These are phyloP conservation scores for Venturia aucupariae DNA, from an alignment of 2,329 filamentous ascomycete species.

Conservation along the genomic window DNA sequence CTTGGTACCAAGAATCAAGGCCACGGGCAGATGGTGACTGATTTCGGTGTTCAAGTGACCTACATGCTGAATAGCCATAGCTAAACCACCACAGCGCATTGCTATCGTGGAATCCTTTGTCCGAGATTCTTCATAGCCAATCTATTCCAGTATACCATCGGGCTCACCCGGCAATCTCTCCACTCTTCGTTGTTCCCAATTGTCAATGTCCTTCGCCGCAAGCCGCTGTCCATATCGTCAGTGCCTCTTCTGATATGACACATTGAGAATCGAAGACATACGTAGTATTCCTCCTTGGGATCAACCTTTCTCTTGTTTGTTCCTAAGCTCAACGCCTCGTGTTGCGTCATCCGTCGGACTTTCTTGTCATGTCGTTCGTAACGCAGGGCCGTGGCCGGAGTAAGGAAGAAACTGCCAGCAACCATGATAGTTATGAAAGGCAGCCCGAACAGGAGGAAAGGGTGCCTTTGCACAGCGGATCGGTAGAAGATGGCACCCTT, in stretches of 20 bases:
- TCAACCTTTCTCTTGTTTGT: slow-evolving; percentile 62
- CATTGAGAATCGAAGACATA: slow-evolving; percentile 37
- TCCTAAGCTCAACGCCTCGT: slow-evolving; percentile 78
- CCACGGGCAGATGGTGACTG: background rate
- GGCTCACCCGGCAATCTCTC: slow-evolving; percentile 82
- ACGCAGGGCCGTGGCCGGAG: slow-evolving; percentile 82
- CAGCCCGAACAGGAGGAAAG: slow-evolving; percentile 87
- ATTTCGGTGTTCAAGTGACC: background rate
- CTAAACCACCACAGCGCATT: background rate
- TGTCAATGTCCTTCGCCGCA: slow-evolving; percentile 82
- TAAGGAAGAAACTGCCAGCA: slow-evolving; percentile 86
- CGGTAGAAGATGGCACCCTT: slow-evolving; percentile 49
- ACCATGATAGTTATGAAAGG: slow-evolving; percentile 88
- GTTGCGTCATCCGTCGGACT: slow-evolving; percentile 72
- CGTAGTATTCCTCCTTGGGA: slow-evolving; percentile 81
- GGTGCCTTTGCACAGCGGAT: slow-evolving; percentile 61
- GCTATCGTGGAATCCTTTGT: background rate
- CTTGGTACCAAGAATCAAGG: background rate
- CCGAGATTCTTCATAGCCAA: background rate
- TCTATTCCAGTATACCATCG: slow-evolving; percentile 58
- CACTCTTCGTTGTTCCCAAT: slow-evolving; percentile 95
- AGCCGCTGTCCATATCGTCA: slow-evolving; percentile 48
- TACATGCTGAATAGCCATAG: background rate
- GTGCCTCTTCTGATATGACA: slow-evolving; percentile 17
- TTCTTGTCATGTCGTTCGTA: slow-evolving; percentile 91